phyloP scores from a whole-genome alignment of 2,329 filamentous ascomycete genomes.

The Penicillium corylophilum region DNA sequence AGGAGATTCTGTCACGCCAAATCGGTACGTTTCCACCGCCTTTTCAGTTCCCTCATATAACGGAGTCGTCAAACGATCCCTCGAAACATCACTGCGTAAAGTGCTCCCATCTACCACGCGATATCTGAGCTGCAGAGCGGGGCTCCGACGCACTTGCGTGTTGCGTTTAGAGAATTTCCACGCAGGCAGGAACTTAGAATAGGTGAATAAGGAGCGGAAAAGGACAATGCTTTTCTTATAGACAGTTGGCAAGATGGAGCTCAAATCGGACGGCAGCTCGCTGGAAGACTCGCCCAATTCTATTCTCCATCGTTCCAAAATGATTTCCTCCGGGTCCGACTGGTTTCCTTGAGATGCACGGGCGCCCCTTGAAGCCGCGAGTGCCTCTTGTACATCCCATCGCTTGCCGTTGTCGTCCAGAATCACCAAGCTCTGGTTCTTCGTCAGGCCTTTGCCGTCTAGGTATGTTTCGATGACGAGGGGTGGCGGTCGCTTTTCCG shows the following conservation, averaged over 20 bases:
- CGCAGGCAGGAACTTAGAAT: slow-evolving; percentile 76
- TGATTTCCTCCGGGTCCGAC: slow-evolving; percentile 64
- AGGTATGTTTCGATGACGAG: slow-evolving; percentile 89
- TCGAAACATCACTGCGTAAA: slow-evolving; percentile 49
- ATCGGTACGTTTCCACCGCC: slow-evolving; percentile 72
- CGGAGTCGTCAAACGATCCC: slow-evolving; percentile 70
- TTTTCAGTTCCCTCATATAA: slow-evolving; percentile 63
- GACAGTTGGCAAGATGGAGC: slow-evolving; percentile 71
- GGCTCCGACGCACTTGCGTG: slow-evolving; percentile 65
- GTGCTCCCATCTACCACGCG: slow-evolving; percentile 67
- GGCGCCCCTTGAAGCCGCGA: slow-evolving; percentile 61
- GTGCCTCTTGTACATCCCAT: slow-evolving; percentile 85
- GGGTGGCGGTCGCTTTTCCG: slow-evolving; percentile 74
- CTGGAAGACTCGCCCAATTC: slow-evolving; percentile 66
- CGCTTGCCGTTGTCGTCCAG: slow-evolving; percentile 86
- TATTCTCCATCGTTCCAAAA: slow-evolving; percentile 88
- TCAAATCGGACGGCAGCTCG: slow-evolving; percentile 56
- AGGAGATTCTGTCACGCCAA: slow-evolving; percentile 82
- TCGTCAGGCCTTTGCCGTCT: slow-evolving; percentile 73
- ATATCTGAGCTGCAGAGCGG: slow-evolving; percentile 71
- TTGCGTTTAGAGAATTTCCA: slow-evolving; percentile 80
- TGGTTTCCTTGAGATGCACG: slow-evolving; percentile 44
- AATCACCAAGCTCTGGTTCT: slow-evolving; percentile 82
- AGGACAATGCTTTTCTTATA: slow-evolving; percentile 98
- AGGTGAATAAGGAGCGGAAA: slow-evolving; percentile 83